These are phyloP conservation scores for Talaromyces piceae DNA, from an alignment of 2,329 filamentous ascomycete species.

Conservation along the genomic window DNA sequence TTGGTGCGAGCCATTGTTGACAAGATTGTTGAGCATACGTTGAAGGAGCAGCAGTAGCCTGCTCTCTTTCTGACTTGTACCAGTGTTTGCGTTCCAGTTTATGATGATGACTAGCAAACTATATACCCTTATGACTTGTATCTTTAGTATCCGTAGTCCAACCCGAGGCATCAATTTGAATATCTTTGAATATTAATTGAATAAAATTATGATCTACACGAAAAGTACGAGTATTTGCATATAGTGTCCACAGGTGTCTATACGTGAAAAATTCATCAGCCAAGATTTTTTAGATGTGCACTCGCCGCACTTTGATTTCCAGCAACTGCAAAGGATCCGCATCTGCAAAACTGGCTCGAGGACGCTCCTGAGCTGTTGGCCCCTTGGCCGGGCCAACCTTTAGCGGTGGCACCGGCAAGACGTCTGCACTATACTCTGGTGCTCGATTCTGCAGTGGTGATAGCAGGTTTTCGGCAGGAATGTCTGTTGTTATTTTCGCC, in stretches of 20 bases:
- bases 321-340: background rate
- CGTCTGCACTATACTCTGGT: background rate
- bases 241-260: no score
- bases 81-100: background rate
- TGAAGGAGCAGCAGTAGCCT: constrained; percentile 19
- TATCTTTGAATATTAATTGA: no score
- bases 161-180: background rate
- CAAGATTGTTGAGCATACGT: constrained; percentile 48
- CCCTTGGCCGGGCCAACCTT: no score
- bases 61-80: background rate
- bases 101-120: background rate
- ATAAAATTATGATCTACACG: no score
- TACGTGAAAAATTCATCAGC: no score
- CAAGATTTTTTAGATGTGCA: no score
- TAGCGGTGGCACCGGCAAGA: background rate
- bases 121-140: constrained; percentile 7
- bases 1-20: constrained; percentile 62
- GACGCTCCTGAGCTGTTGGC: no score
- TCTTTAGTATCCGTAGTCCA: background rate
- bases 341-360: no score
- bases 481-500: background rate
- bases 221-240: no score
- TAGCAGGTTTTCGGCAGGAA: background rate
- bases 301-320: background rate
- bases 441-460: background rate